Percentiles rank a stretch among this genome's conserved stretches.
phyloP scores from a whole-genome alignment of 768 basidiomycete species.

The Coprinopsis sp. region DNA sequence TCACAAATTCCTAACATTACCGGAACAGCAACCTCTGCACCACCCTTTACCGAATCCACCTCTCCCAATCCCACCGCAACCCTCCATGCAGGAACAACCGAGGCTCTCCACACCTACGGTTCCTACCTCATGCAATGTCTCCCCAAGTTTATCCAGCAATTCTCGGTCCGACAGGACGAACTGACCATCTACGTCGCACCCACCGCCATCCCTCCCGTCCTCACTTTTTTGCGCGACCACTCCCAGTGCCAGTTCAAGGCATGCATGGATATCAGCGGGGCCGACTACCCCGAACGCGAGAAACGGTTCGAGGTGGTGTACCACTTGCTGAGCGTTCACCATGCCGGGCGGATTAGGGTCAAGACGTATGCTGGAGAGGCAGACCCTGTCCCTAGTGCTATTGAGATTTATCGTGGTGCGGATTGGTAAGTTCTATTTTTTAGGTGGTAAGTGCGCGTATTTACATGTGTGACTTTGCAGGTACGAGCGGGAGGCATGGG shows the following conservation, averaged over 20 bases:
- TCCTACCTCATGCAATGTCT: conserved; percentile 91
- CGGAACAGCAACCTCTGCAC: conserved; percentile 46
- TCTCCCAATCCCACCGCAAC: conserved; percentile 82
- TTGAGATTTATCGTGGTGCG: conserved; percentile 80
- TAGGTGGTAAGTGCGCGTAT: too few species aligned
- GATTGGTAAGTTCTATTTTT: conserved; percentile 64
- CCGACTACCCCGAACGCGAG: conserved; percentile 89
- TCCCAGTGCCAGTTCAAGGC: conserved; percentile 91
- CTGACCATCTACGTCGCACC: conserved; percentile 86
- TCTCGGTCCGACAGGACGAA: conserved; percentile 95
- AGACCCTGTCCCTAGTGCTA: conserved; percentile 81
- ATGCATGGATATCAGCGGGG: conserved; percentile 91
- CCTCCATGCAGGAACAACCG: conserved; percentile 66
- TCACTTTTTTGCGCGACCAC: conserved; percentile 94
- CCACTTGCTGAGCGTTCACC: conserved; percentile 77
- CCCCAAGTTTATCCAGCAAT: conserved; percentile 97
- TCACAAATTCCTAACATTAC: conserved; percentile 1
- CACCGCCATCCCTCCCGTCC: conserved; percentile 72
- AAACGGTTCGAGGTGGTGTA: conserved; percentile 98
- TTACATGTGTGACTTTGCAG: conserved; percentile 29
- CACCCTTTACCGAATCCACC: conserved; percentile 86
- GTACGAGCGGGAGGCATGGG: conserved; percentile 99
- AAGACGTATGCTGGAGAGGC: conserved; percentile 97
- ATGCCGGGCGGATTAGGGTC: conserved; percentile 84
- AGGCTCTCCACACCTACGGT: conserved; percentile 84